These are phyloP conservation scores for Naganishia friedmannii DNA, from an alignment of 768 basidiomycete species.

Conservation along the genomic window DNA sequence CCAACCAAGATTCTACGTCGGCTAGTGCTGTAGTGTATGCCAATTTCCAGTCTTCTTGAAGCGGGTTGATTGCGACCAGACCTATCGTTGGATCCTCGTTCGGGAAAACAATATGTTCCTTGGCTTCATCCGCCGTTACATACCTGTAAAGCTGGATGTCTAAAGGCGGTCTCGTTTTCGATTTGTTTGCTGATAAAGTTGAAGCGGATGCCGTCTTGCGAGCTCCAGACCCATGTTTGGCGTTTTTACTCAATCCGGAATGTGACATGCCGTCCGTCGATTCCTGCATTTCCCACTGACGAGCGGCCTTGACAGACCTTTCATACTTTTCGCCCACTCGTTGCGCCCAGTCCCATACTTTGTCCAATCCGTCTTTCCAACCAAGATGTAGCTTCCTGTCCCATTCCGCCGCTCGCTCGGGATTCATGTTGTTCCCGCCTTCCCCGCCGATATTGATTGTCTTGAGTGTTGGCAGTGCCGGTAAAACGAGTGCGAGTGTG, in stretches of 20 bases:
- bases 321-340: slow-evolving; percentile 49
- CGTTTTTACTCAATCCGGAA: not conserved
- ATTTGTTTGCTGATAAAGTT: slow-evolving; percentile 11
- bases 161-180: slow-evolving; percentile 39
- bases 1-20: slow-evolving; percentile 33
- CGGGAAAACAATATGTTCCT: slow-evolving; percentile 16
- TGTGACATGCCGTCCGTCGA: not conserved
- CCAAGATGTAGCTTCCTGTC: slow-evolving; percentile 44
- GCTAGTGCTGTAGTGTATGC: slow-evolving; percentile 41
- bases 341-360: slow-evolving; percentile 46
- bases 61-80: slow-evolving; percentile 41
- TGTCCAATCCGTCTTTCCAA: slow-evolving; percentile 48
- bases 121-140: slow-evolving; percentile 37
- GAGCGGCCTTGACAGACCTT: slow-evolving; percentile 44
- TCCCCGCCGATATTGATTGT: slow-evolving; percentile 51
- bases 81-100: slow-evolving; percentile 34
- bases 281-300: slow-evolving; percentile 38
- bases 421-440: slow-evolving; percentile 34
- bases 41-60: slow-evolving; percentile 38
- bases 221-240: not conserved
- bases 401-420: slow-evolving; percentile 42
- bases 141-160: slow-evolving; percentile 48
- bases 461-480: slow-evolving; percentile 45
- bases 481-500: slow-evolving; percentile 47
- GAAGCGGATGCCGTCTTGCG: slow-evolving; percentile 12